Evolutionary conservation across 2,329 filamentous ascomycete species (phyloP).

Genomic region (Septoria linicola): DNA sequence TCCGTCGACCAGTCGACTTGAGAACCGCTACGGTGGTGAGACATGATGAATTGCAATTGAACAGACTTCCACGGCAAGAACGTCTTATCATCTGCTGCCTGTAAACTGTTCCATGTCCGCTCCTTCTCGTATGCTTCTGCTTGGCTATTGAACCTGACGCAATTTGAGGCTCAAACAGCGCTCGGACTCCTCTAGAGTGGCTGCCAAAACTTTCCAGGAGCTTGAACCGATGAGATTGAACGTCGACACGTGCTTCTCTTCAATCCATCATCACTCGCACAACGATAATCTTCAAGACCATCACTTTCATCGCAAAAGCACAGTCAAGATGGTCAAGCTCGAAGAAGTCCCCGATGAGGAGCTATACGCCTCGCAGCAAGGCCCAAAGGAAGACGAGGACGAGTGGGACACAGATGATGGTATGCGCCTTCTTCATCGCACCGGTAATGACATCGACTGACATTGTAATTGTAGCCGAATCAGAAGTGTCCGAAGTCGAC

Average conservation of each 20-base stretch:
- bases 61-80: no score
- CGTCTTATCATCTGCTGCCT: no score
- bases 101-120: not conserved
- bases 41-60: constrained; percentile 1
- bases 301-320: not conserved
- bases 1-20: constrained; percentile 15
- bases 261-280: not conserved
- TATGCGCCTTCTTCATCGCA: constrained; percentile 47
- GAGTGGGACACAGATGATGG: constrained; percentile 92
- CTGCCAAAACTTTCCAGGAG: not conserved
- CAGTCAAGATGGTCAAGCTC: constrained; percentile 81
- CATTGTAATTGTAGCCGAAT: constrained; percentile 54
- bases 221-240: no score
- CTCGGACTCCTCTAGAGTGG: no score
- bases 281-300: not conserved
- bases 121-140: not conserved
- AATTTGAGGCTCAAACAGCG: not conserved
- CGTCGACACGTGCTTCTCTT: not conserved
- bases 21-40: constrained; percentile 6
- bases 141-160: not conserved
- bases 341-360: constrained; percentile 96
- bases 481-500: constrained; percentile 69
- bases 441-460: constrained; percentile 11
- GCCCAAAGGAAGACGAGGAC: constrained; percentile 65
- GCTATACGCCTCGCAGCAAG: constrained; percentile 71